Percentiles rank a stretch among this genome's conserved stretches.
phyloP scores from a whole-genome alignment of 306 rosid genomes.

The Ammopiptanthus mongolicus region DNA sequence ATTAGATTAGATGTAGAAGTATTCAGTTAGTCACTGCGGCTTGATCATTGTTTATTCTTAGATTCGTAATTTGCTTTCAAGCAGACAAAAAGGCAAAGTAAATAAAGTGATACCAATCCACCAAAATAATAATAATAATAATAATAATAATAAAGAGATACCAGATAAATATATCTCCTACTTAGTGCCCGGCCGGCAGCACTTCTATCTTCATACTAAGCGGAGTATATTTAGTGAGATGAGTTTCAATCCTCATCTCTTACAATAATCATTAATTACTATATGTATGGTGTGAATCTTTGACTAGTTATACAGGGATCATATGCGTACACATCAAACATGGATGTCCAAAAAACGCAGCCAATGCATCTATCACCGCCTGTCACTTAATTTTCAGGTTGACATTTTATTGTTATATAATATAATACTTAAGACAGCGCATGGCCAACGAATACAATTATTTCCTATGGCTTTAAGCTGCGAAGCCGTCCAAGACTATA shows the following conservation, averaged over 20 bases:
- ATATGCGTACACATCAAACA: not conserved
- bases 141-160: not conserved
- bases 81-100: not conserved
- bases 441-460: not conserved
- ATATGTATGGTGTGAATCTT: not conserved
- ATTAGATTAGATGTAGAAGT: not conserved
- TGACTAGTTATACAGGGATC: not conserved
- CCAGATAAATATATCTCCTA: not conserved
- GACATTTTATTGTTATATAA: not conserved
- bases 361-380: not conserved
- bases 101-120: not conserved
- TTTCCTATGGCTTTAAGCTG: not conserved
- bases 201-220: not conserved
- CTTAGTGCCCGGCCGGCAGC: not conserved
- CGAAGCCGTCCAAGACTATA: not conserved
- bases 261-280: no score
- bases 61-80: not conserved
- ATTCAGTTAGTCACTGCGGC: not conserved
- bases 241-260: no score
- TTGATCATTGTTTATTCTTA: not conserved
- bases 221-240: no score
- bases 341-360: not conserved
- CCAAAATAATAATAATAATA: not conserved
- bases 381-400: not conserved
- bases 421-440: not conserved